A percentile compares a stretch with the other conserved stretches of the same genome.
These are phyloP conservation scores for Penicillium aurantiogriseum DNA, from an alignment of 2,329 filamentous ascomycete genomes.

Conservation along the genomic window DNA sequence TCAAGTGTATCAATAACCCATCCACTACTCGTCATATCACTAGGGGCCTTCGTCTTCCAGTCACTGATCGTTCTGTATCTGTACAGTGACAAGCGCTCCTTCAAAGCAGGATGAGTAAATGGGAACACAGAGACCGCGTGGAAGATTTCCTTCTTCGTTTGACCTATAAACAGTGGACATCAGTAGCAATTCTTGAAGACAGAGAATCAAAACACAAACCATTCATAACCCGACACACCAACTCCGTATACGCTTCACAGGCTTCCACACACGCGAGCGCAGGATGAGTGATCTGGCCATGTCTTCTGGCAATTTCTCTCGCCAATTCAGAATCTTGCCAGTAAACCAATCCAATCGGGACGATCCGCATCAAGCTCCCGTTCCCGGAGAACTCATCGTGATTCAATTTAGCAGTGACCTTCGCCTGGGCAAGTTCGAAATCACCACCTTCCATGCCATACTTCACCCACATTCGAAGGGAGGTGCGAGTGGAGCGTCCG, in stretches of 20 bases:
- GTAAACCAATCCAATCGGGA: slow-evolving; percentile 38
- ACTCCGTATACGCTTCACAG: slow-evolving; percentile 39
- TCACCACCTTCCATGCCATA: background rate
- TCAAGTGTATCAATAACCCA: slow-evolving; percentile 46
- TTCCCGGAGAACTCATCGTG: slow-evolving; percentile 34
- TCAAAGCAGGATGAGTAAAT: slow-evolving; percentile 13
- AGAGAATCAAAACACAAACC: slow-evolving; percentile 12
- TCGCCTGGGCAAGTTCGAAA: slow-evolving; percentile 15
- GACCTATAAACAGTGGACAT: slow-evolving; percentile 1
- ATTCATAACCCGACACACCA: slow-evolving; percentile 34
- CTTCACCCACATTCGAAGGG: slow-evolving; percentile 35
- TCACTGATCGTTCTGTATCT: slow-evolving; percentile 19
- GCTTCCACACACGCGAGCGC: slow-evolving; percentile 39
- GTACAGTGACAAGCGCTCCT: slow-evolving; percentile 13
- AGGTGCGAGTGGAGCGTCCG: slow-evolving; percentile 33
- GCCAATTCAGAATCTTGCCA: slow-evolving; percentile 26
- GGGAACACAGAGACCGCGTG: slow-evolving; percentile 4
- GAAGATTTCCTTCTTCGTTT: slow-evolving; percentile 18
- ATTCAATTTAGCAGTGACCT: slow-evolving; percentile 18
- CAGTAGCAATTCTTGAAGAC: background rate
- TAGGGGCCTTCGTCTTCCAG: slow-evolving; percentile 25
- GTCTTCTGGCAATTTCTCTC: slow-evolving; percentile 23
- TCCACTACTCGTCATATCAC: slow-evolving; percentile 37
- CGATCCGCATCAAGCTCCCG: slow-evolving; percentile 45
- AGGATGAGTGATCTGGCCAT: slow-evolving; percentile 41